Base-by-base conservation (phyloP, 1,284 basidiomycete species). In the Inonotus obliquus region DNA sequence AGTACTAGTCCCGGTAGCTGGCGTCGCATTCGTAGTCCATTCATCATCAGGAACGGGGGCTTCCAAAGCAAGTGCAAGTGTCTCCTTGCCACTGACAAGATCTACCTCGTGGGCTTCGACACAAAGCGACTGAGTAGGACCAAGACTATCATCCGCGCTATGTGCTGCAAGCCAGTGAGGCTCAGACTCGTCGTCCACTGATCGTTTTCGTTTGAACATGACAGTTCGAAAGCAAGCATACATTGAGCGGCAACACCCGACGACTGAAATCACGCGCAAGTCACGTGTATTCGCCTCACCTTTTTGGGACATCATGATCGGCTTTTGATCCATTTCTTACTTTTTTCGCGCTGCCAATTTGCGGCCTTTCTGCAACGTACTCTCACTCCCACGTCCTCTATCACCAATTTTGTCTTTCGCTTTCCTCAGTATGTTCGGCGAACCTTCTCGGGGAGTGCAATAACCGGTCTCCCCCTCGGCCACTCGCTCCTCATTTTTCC, bases 21-120 rank as follows among this genome's bases (percentile, higher is more conserved):
- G 60, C 37, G 32, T 41, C 13, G 21, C 38, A 37, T 54, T 65
- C 59, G 27, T 61, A 35, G 44, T 63, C n/a, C 3, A 5, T 21
- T 6, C 21, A 32, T 6, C 21, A 32, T 47, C 45, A 59, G 52
- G 32, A 21, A 71, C 64, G 65, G 87, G 84, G 23, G 86, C 75
- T 21, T 82, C 77, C 17, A 71, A 69, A 0, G 81, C 81, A 1
- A 79, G 71, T 10, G 72, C 68, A 5, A 66, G 65, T 2, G 79
- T 81, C 23, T 72, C 71, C 0, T 81, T 76, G 4, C 84, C 83
- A 35, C 76, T 78, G 1, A 82, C 69, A 38, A 91, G 67, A 62
- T 87, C 84, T 4, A 86, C 86, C 72, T 91, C 89, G 66, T 89
- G 77, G 0, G 85, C 87, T 66, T 85, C 82, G 51, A 89, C 77